phyloP scores from a whole-genome alignment of 2,329 filamentous ascomycete species.

The Diaporthe citriasiana region DNA sequence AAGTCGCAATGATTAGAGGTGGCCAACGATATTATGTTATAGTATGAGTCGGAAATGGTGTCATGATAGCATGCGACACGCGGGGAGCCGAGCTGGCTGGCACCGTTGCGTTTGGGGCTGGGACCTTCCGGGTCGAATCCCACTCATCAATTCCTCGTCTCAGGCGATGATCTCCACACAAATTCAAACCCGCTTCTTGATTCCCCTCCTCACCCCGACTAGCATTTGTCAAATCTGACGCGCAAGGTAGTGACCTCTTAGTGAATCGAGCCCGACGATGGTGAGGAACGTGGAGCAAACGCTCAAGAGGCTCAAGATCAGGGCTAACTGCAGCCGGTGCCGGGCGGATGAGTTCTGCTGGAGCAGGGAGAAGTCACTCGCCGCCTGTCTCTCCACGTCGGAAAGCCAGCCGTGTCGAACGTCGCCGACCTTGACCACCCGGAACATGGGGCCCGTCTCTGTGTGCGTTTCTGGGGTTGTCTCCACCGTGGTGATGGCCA shows the following conservation, averaged over 20 bases:
- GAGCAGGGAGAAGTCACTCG: not conserved
- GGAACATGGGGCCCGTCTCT: conserved; percentile 26
- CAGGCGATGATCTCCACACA: conserved; percentile 24
- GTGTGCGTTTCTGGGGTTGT: conserved; percentile 11
- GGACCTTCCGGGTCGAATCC: conserved; percentile 25
- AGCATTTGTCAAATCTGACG: conserved; percentile 11
- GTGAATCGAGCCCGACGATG: conserved; percentile 35
- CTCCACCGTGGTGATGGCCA: conserved; percentile 20
- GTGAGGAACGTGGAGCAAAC: conserved; percentile 39
- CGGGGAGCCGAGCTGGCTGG: conserved; percentile 11
- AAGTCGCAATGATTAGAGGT: conserved; percentile 41
- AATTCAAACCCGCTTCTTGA: conserved; percentile 30
- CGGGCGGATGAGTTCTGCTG: conserved; percentile 15
- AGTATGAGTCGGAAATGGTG: conserved; percentile 24
- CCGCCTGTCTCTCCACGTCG: conserved; percentile 39
- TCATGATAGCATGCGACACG: conserved; percentile 33
- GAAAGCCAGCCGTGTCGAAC: conserved; percentile 23
- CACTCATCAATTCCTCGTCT: conserved; percentile 29
- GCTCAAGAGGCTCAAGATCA: conserved; percentile 39
- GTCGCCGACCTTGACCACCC: conserved; percentile 32
- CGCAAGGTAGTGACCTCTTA: conserved; percentile 38
- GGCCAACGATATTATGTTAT: conserved; percentile 33
- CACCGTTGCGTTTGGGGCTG: conserved; percentile 16
- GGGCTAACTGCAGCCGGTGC: conserved; percentile 36
- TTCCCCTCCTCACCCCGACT: not conserved